These are phyloP conservation scores for Bullera alba DNA, from an alignment of 768 basidiomycete genomes.

Conservation along the genomic window DNA sequence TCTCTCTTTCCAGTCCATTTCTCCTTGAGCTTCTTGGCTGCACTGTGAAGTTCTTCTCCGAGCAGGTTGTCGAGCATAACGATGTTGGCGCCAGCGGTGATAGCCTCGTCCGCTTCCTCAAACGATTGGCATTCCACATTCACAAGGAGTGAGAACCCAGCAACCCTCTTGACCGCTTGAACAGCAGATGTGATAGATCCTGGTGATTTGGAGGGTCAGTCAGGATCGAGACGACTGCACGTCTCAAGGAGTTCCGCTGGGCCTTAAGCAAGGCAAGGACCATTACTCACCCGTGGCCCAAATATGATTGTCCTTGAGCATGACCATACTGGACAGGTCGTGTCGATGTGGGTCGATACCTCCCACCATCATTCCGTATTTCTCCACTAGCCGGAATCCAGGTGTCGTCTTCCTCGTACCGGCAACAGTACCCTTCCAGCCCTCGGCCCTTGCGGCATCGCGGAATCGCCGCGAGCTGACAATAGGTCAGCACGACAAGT, in stretches of 20 bases:
- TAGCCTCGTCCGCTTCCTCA: conserved; percentile 92
- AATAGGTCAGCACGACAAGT: background rate
- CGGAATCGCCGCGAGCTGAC: conserved; percentile 72
- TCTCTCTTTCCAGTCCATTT: conserved; percentile 69
- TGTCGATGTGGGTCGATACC: conserved; percentile 93
- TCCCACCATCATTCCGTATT: conserved; percentile 96
- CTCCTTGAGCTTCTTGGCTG: conserved; percentile 64
- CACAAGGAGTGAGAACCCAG: conserved; percentile 82
- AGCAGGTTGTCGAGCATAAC: conserved; percentile 94
- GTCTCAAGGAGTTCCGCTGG: background rate
- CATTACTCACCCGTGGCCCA: conserved; percentile 74
- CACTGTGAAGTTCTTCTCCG: conserved; percentile 61
- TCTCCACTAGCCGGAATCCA: conserved; percentile 93
- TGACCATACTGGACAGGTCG: conserved; percentile 98
- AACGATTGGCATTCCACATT: conserved; percentile 89
- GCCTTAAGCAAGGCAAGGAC: background rate
- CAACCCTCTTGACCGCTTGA: conserved; percentile 72
- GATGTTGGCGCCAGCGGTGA: conserved; percentile 87
- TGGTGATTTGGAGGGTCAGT: conserved; percentile 17
- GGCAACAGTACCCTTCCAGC: conserved; percentile 81
- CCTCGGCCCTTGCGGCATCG: conserved; percentile 66
- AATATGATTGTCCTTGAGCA: conserved; percentile 99
- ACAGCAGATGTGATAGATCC: conserved; percentile 90
- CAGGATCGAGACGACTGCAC: background rate
- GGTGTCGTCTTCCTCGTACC: conserved; percentile 98